Conservation (phyloP, 2,329 filamentous ascomycete species). For the Colletotrichum tropicale region DNA sequence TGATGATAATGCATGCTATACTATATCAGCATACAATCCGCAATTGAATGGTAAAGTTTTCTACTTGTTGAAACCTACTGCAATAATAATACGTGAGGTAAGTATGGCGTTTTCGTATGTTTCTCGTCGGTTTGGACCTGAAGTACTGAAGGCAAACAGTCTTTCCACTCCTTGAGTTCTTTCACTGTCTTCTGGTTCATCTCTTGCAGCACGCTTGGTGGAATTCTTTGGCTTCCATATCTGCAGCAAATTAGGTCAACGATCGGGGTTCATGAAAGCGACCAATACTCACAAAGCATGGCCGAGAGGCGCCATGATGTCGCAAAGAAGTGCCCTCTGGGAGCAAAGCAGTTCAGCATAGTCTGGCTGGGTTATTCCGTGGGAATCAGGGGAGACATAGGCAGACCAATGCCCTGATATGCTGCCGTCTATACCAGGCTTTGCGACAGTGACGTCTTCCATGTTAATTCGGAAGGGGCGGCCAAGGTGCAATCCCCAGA, state of each 20-base stretch:
- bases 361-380: not conserved
- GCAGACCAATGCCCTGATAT: not conserved
- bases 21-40: not conserved
- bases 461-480: not conserved
- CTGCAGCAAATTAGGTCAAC: not conserved
- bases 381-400: not conserved
- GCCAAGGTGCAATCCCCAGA: constrained; percentile 28
- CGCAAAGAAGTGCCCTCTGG: not conserved
- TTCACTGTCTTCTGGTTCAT: constrained; percentile 17
- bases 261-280: not conserved
- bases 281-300: not conserved
- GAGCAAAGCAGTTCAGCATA: not conserved
- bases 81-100: not conserved
- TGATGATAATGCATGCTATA: not conserved
- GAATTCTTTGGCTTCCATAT: constrained; percentile 22
- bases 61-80: not conserved
- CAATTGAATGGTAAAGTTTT: not conserved
- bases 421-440: not conserved
- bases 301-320: not conserved
- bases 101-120: not conserved
- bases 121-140: constrained; percentile 21
- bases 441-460: not conserved
- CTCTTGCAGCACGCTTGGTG: constrained; percentile 10
- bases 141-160: constrained; percentile 15
- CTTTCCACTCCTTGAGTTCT: constrained; percentile 24